Base-by-base conservation (phyloP, 176 grass and related monocot species). In the Carex littledalei region DNA sequence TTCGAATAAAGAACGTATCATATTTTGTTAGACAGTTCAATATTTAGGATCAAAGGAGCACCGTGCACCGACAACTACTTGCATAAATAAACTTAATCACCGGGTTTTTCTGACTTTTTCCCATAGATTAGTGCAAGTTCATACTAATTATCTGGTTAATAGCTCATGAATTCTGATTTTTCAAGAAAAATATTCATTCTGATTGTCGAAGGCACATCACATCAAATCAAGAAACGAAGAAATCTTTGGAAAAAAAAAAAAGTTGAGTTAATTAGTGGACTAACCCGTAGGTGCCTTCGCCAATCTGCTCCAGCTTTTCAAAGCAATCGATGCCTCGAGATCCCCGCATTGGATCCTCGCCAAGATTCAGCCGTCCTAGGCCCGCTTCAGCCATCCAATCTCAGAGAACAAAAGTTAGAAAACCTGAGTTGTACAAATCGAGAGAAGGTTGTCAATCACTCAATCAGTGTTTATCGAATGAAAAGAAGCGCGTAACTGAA, bases 241-340 rank as follows among this genome's bases (percentile, higher is more conserved):
- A 72, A 72, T 47, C 0, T 10, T 6, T 18, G 10, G 10, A 50
- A 11, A 12, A 50, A 45, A 45, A 45, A 3, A 71, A 8, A 49
- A 49, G 2, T 10, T 49, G 45, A 45, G 35, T 47, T 21, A 72
- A 47, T n/a, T 6, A 56, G 32, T 24, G 76, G 34, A 72, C 86
- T 56, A 63, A 94, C 93, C 93, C 93, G 57, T 89, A 92, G 12
- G 93, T 90, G 56, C 93, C 93, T 87, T 94, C 93, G 41, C 90
- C 93, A 63, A 94, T 90, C 85, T 94, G 90, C 88, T 94, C 88
- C 55, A 94, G 84, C 76, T 92, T 94, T 85, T 94, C 85, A 70
- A 94, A 92, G 88, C 90, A 92, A 24, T 94, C 90, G 9, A 94
- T 88, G 58, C 90, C 65, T 53, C 93, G 86, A 83, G 93, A 95